A percentile compares a stretch with the other conserved stretches of the same genome.
phyloP scores from a whole-genome alignment of 2,329 filamentous ascomycete species.

The Alternaria angustiovoidea region DNA sequence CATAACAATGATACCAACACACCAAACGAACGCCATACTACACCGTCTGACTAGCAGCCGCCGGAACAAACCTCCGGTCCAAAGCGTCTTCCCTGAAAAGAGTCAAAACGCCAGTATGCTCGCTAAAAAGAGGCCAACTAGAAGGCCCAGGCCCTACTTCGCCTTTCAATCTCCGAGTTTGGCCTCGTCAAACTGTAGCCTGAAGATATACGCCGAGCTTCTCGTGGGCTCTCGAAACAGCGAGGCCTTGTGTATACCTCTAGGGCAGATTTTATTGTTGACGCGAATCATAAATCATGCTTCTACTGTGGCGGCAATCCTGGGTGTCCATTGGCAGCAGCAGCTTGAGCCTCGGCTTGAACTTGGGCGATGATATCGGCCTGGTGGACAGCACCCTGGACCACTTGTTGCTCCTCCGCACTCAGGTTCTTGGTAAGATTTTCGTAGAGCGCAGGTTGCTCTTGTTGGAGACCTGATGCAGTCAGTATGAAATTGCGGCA shows the following conservation, averaged over 20 bases:
- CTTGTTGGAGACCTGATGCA: slow-evolving; percentile 79
- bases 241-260: not conserved
- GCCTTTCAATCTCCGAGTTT: not conserved
- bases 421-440: slow-evolving; percentile 80
- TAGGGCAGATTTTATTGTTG: not conserved
- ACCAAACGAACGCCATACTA: slow-evolving; percentile 27
- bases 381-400: slow-evolving; percentile 79
- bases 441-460: slow-evolving; percentile 88
- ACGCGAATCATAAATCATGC: not conserved
- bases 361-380: slow-evolving; percentile 63
- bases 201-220: not conserved
- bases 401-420: slow-evolving; percentile 79
- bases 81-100: slow-evolving; percentile 22
- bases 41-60: slow-evolving; percentile 12
- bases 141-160: not conserved
- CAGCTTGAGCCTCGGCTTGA: slow-evolving; percentile 34
- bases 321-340: slow-evolving; percentile 34
- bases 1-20: slow-evolving; percentile 17
- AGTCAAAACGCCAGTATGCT: slow-evolving; percentile 44
- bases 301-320: slow-evolving; percentile 28
- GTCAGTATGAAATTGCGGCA: slow-evolving; percentile 24
- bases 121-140: slow-evolving; percentile 33
- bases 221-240: not conserved
- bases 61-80: slow-evolving; percentile 25
- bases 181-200: not conserved